phyloP scores from a whole-genome alignment of 768 basidiomycete species.

The Cystofilobasidium bisporidii region DNA sequence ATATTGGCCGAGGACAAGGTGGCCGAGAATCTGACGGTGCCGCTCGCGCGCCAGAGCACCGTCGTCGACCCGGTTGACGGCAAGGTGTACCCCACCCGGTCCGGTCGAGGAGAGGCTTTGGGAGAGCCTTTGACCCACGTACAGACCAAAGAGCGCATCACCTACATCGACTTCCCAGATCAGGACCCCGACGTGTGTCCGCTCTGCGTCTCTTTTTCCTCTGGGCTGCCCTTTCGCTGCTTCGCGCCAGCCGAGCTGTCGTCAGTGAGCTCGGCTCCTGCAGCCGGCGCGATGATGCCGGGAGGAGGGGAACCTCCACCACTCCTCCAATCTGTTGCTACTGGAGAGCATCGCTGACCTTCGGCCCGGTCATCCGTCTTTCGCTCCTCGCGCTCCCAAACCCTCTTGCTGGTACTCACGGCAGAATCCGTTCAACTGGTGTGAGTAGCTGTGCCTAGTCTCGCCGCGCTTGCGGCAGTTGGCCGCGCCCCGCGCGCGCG shows the following conservation, averaged over 20 bases:
- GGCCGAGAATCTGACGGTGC: background rate
- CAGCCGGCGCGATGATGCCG: too few species aligned
- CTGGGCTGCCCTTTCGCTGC: background rate
- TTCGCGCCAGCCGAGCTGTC: too few species aligned
- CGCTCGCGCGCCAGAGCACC: background rate
- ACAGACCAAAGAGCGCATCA: conserved; percentile 31
- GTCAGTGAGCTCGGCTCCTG: too few species aligned
- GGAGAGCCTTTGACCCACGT: conserved; percentile 20
- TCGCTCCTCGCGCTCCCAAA: background rate
- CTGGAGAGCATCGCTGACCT: background rate
- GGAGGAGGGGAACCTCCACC: too few species aligned
- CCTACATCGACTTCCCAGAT: conserved; percentile 35
- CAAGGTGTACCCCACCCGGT: conserved; percentile 6
- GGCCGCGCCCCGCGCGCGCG: background rate
- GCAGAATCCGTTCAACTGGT: conserved; percentile 39
- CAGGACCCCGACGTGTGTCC: conserved; percentile 36
- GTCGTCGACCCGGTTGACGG: conserved; percentile 1
- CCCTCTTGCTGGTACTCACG: background rate
- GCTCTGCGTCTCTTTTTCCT: background rate
- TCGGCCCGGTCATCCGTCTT: background rate
- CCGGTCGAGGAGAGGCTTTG: conserved; percentile 14
- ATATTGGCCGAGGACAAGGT: too few species aligned
- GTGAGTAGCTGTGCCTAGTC: too few species aligned
- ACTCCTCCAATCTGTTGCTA: background rate
- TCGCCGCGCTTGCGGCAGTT: too few species aligned